Base-by-base conservation (phyloP, 306 rosid species). In the Leucaena leucocephala region DNA sequence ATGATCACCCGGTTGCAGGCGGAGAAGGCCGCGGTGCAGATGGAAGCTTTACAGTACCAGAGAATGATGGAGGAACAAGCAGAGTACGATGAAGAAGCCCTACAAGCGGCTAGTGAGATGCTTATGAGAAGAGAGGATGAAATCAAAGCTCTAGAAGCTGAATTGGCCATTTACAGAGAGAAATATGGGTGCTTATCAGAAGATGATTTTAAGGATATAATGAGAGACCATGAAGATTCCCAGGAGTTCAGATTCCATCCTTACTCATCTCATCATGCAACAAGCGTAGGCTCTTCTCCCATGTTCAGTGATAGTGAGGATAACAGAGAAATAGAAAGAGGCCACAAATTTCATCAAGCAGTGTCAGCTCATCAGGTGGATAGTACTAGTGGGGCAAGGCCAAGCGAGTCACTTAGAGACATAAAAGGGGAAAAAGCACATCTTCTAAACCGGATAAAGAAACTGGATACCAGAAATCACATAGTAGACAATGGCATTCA, bases 1-100 rank as follows among this genome's bases (percentile, higher is more conserved):
- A 96, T 96, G 99, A 96, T 96, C 82, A 96, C 99, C 8, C 85
- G 95, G 62, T 75, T 96, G 49, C 99, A 96, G 72, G 98, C 92
- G 0, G 97, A 96, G 73, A 96, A 96, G 85, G 99, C 99, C 0
- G 92, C 94, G 0, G 88, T 96, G 79, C 99, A 96, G 77, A 93
- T 96, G 99, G 99, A 93, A 42, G 99, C 99, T 33, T 89, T 90
- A 71, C 98, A 96, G 75, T 96, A 93, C 80, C 98, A 96, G 67
- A 91, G 99, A 86, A 89, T 96, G 98, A 91, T 91, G 99, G 99
- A 96, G 84, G 99, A 96, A 70, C 97, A 96, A 72, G 87, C 90
- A 1, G 99, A 93, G 91, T 96, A 96, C 68, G 99, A 96, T 70
- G 94, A 93, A 80, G 98, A 93, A 85, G 98, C 94, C 17, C 82